phyloP scores from a whole-genome alignment of 768 basidiomycete genomes.

The Mycena venus region DNA sequence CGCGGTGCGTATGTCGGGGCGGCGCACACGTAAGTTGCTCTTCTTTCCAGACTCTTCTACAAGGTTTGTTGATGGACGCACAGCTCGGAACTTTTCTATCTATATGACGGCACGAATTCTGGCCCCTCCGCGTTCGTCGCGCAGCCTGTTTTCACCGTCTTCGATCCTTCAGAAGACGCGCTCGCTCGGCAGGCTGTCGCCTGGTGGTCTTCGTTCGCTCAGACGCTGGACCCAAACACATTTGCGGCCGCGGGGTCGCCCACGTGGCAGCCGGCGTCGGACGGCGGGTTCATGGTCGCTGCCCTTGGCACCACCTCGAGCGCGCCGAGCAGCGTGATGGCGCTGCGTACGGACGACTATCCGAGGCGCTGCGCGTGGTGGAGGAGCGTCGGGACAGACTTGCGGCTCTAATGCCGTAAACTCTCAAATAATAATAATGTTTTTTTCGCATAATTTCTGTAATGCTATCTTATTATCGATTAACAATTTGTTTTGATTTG shows the following conservation, averaged over 20 bases:
- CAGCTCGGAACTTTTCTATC: conserved; percentile 36
- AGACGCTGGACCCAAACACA: conserved; percentile 31
- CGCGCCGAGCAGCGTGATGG: conserved; percentile 23
- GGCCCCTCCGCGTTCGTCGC: conserved; percentile 35
- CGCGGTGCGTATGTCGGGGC: conserved; percentile 34
- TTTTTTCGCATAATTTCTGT: too few relatives aligned
- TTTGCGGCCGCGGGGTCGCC: conserved; percentile 30
- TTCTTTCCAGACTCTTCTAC: background rate
- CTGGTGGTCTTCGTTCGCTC: conserved; percentile 36
- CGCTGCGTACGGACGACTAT: background rate
- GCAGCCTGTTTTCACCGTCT: conserved; percentile 34
- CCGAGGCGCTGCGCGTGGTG: conserved; percentile 33
- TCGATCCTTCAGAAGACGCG: conserved; percentile 21
- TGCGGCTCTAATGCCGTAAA: conserved; percentile 35
- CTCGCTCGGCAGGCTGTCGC: conserved; percentile 33
- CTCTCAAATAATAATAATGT: too few relatives aligned
- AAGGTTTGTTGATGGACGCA: background rate
- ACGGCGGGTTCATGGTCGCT: conserved; percentile 31
- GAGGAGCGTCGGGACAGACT: conserved; percentile 26
- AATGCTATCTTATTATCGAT: too few relatives aligned
- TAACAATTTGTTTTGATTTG: too few relatives aligned
- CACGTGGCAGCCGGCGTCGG: conserved; percentile 26
- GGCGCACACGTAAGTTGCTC: conserved; percentile 32
- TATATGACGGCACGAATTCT: conserved; percentile 38
- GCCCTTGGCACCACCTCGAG: background rate